Base-by-base conservation (phyloP, 2,329 filamentous ascomycete genomes). In the Colletotrichum tropicicola region DNA sequence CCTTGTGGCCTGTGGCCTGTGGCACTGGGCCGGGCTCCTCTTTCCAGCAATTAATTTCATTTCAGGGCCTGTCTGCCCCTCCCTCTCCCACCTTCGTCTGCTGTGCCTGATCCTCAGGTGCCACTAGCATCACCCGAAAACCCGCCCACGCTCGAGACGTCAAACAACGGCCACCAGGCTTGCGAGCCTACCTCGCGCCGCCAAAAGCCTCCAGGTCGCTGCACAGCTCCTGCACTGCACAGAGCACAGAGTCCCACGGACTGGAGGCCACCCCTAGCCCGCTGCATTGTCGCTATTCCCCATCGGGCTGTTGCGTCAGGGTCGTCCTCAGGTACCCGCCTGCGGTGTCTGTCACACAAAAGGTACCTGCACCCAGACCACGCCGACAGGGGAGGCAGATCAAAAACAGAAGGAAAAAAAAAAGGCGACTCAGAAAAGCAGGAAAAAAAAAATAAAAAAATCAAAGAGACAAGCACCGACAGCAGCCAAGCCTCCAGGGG, bases 11-110 rank as follows among this genome's bases (percentile, higher is more conserved):
- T 56, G 61, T 25, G 56, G 37, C 21, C 49, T 41, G 57, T 55
- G 57, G 49, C 44, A 61, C 61, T 45, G 23, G 39, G 45, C 61
- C 51, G 51, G 61, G 61, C 35, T 65, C 57, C 57, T 65, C 49
- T 59, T 61, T 65, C 48, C 57, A 61, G 57, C 57, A 48, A 55
- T 30, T 65, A 65, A 65, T 65, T 65, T 66, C 39, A 66, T 53
- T 66, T 66, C 63, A 66, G 52, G 63, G 59, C 58, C 59, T 57
- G 63, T 47, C 43, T 53, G 52, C 63, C 59, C 63, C 59, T 66
- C 62, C 37, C 51, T 30, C 63, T 58, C 30, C 59, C 59, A 57
- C 35, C 59, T 53, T 21, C 15, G 44, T 55, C 27, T 49, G 17
- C 23, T 25, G 45, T 63, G 39, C 59, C 45, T 64, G 63, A 53